Evolutionary conservation across 2,329 filamentous ascomycete genomes (phyloP).

Genomic region (Lasiodiplodia theobromae): DNA sequence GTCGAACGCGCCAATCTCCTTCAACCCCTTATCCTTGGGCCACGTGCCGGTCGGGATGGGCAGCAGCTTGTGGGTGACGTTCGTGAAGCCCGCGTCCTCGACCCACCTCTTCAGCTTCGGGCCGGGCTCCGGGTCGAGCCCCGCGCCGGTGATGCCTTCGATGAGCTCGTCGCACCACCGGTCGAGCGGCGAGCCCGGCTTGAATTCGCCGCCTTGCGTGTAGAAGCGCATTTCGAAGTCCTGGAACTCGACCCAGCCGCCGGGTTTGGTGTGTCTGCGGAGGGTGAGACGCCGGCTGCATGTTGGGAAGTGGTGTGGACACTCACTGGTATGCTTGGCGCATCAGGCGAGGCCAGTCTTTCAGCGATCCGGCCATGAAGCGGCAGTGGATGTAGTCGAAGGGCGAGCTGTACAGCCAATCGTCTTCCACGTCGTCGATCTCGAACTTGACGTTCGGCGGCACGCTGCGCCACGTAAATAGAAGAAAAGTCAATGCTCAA

Average conservation of each 20-base stretch:
- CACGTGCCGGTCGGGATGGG: conserved; percentile 36
- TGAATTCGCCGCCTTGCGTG: conserved; percentile 8
- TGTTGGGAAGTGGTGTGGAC: neutral
- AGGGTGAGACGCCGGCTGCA: neutral
- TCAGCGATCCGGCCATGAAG: conserved; percentile 41
- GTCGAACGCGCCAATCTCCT: conserved; percentile 40
- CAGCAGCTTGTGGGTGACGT: conserved; percentile 43
- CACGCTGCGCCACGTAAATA: conserved; percentile 32
- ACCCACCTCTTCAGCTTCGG: conserved; percentile 42
- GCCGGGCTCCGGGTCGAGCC: conserved; percentile 6
- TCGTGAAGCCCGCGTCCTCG: conserved; percentile 42
- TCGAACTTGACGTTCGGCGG: conserved; percentile 52
- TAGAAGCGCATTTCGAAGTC: conserved; percentile 31
- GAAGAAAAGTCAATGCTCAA: too few relatives aligned
- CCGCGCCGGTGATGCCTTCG: neutral
- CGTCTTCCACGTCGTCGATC: conserved; percentile 50
- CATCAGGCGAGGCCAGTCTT: conserved; percentile 43
- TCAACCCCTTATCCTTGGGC: conserved; percentile 37
- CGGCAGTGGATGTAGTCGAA: conserved; percentile 47
- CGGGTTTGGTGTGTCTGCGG: conserved; percentile 43
- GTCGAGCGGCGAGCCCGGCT: conserved; percentile 32
- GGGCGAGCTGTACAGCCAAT: conserved; percentile 46
- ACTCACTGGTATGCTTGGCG: conserved; percentile 42
- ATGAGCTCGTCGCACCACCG: conserved; percentile 29
- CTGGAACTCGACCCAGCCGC: conserved; percentile 47